Conservation (phyloP, 2,329 filamentous ascomycete species). For the Microcyclosporella mali region DNA sequence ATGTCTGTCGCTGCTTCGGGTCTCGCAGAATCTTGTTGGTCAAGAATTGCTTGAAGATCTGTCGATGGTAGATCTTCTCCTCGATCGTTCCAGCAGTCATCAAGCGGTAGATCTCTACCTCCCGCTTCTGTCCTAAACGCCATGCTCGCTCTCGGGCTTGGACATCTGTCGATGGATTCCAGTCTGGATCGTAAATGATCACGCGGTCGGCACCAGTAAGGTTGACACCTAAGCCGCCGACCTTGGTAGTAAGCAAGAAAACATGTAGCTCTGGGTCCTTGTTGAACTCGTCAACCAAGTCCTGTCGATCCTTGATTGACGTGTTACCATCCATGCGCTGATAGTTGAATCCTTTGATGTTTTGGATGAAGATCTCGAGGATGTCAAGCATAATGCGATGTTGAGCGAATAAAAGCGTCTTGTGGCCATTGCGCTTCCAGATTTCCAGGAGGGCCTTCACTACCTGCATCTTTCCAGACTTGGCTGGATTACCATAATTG, state of each 20-base stretch:
- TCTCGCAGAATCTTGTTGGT: slow-evolving; percentile 95
- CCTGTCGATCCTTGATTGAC: slow-evolving; percentile 79
- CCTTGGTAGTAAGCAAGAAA: slow-evolving; percentile 91
- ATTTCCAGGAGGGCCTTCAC: slow-evolving; percentile 79
- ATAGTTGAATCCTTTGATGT: slow-evolving; percentile 65
- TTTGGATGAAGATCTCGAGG: slow-evolving; percentile 70
- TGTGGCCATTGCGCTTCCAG: slow-evolving; percentile 90
- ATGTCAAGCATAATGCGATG: slow-evolving; percentile 95
- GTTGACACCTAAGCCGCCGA: slow-evolving; percentile 89
- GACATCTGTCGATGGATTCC: slow-evolving; percentile 95
- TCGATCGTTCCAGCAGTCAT: slow-evolving; percentile 98
- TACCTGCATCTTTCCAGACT: slow-evolving; percentile 94
- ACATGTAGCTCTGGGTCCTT: slow-evolving; percentile 70
- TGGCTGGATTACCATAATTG: slow-evolving; percentile 67
- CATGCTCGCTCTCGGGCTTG: slow-evolving; percentile 94
- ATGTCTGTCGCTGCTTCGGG: slow-evolving; percentile 85
- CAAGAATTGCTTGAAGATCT: slow-evolving; percentile 97
- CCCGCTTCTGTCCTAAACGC: slow-evolving; percentile 88
- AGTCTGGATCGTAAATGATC: slow-evolving; percentile 97
- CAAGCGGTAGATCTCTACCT: slow-evolving; percentile 93
- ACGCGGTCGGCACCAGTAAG: slow-evolving; percentile 91
- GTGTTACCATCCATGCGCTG: slow-evolving; percentile 92
- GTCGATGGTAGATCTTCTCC: slow-evolving; percentile 97
- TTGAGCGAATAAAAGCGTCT: slow-evolving; percentile 87
- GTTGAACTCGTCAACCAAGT: slow-evolving; percentile 89